A percentile compares a stretch with the other conserved stretches of the same genome.
Conservation (phyloP, 345 rosid species). For the Acer saccharum region DNA sequence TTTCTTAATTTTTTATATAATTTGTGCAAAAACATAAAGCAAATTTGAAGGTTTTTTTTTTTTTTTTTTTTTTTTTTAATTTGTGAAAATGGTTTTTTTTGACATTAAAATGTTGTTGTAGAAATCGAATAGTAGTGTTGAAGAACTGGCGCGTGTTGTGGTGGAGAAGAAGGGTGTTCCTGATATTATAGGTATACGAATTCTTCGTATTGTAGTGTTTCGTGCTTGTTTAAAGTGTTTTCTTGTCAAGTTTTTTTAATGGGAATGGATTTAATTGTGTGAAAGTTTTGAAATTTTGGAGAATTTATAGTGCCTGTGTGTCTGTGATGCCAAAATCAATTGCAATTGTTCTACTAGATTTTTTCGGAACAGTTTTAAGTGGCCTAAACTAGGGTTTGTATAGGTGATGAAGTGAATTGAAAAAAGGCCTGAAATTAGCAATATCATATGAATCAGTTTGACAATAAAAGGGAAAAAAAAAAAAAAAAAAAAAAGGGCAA, state of each 20-base stretch:
- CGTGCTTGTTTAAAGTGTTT: not conserved
- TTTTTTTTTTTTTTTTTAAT: no score
- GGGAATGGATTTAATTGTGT: not conserved
- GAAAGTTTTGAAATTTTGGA: not conserved
- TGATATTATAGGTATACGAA: constrained; percentile 69
- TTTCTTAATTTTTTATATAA: not conserved
- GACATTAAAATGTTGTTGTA: constrained; percentile 22
- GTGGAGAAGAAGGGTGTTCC: constrained; percentile 87
- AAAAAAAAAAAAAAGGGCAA: no score
- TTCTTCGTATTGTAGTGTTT: not conserved
- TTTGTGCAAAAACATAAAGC: not conserved
- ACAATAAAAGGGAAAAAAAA: not conserved
- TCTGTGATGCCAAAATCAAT: not conserved
- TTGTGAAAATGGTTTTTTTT: no score
- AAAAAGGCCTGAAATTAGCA: not conserved
- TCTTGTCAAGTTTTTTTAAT: not conserved
- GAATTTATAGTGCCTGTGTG: not conserved
- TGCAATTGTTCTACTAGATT: not conserved
- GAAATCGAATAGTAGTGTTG: constrained; percentile 71
- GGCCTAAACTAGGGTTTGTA: not conserved
- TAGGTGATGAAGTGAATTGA: not conserved
- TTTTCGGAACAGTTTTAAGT: not conserved
- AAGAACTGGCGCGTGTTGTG: constrained; percentile 68
- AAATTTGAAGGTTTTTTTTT: not conserved
- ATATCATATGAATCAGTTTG: not conserved